These are phyloP conservation scores for Pseudonectria buxi DNA, from an alignment of 2,329 filamentous ascomycete species.

Conservation along the genomic window DNA sequence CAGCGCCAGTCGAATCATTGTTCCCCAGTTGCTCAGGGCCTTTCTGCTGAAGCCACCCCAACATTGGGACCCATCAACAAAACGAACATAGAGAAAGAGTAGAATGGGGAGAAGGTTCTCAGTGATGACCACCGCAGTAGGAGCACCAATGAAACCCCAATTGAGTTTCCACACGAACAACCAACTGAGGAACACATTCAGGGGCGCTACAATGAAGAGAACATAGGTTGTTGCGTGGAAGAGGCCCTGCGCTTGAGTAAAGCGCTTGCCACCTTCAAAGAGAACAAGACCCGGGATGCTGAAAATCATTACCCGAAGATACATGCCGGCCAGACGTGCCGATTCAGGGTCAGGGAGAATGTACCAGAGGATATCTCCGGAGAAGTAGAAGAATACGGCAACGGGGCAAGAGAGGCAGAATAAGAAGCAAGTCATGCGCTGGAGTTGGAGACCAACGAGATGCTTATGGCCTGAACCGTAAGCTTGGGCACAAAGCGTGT, in stretches of 20 bases:
- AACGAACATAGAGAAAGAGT: constrained; percentile 72
- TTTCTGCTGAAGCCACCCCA: constrained; percentile 74
- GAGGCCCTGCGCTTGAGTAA: constrained; percentile 74
- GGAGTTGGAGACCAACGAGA: constrained; percentile 75
- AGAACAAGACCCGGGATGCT: constrained; percentile 70
- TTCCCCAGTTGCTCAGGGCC: constrained; percentile 68
- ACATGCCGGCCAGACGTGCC: constrained; percentile 62
- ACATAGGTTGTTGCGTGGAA: constrained; percentile 75
- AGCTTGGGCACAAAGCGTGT: constrained; percentile 89
- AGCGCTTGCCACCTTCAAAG: constrained; percentile 75
- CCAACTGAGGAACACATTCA: constrained; percentile 74
- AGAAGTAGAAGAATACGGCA: constrained; percentile 61
- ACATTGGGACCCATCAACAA: constrained; percentile 68
- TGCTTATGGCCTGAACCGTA: constrained; percentile 88
- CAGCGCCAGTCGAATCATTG: constrained; percentile 78
- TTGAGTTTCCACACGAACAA: constrained; percentile 65
- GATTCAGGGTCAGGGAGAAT: constrained; percentile 47
- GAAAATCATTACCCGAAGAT: constrained; percentile 64
- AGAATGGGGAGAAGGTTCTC: constrained; percentile 70
- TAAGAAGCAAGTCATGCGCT: constrained; percentile 75
- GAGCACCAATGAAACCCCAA: constrained; percentile 72
- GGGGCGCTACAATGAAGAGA: constrained; percentile 65
- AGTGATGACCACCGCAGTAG: constrained; percentile 71
- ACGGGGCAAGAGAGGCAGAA: constrained; percentile 67
- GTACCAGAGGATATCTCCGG: constrained; percentile 54